Conservation (phyloP, 352 stramenopile species). For the Pythium monospermum region DNA sequence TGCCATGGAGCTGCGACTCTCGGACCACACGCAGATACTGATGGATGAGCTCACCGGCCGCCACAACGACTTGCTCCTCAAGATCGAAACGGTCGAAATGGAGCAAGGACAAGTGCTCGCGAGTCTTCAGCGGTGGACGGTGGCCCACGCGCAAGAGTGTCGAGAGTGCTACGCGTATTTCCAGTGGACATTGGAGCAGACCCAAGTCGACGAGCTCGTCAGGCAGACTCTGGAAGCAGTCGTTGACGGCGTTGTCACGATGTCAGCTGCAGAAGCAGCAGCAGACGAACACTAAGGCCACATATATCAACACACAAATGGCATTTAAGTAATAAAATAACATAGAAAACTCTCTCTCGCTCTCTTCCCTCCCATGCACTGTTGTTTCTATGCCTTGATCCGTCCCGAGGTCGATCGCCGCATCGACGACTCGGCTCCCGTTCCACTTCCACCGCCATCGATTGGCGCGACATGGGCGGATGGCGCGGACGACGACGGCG, state of each 20-base stretch:
- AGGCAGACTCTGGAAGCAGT: constrained; percentile 15
- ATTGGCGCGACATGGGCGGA: not conserved
- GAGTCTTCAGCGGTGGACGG: constrained; percentile 35
- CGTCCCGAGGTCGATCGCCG: constrained; percentile 21
- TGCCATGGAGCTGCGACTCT: not conserved
- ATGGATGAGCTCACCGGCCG: constrained; percentile 14
- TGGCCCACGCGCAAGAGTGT: constrained; percentile 42
- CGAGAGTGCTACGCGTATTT: constrained; percentile 51
- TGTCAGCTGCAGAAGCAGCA: not conserved
- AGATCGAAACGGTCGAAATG: constrained; percentile 13
- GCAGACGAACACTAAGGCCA: not conserved
- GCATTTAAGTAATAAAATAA: not conserved
- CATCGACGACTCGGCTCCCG: constrained; percentile 5
- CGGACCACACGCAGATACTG: constrained; percentile 1
- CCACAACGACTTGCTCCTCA: constrained; percentile 13
- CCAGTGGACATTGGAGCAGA: constrained; percentile 34
- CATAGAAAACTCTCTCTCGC: not conserved
- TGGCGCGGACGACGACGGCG: not conserved
- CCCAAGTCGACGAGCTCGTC: constrained; percentile 17
- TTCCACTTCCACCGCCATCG: not conserved
- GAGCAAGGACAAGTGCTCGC: constrained; percentile 17
- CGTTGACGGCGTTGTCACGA: constrained; percentile 8
- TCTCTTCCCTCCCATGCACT: not conserved
- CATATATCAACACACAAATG: not conserved
- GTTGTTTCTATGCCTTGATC: constrained; percentile 16